Evolutionary conservation across 768 basidiomycete genomes (phyloP).

Genomic region (Mycena filopes): DNA sequence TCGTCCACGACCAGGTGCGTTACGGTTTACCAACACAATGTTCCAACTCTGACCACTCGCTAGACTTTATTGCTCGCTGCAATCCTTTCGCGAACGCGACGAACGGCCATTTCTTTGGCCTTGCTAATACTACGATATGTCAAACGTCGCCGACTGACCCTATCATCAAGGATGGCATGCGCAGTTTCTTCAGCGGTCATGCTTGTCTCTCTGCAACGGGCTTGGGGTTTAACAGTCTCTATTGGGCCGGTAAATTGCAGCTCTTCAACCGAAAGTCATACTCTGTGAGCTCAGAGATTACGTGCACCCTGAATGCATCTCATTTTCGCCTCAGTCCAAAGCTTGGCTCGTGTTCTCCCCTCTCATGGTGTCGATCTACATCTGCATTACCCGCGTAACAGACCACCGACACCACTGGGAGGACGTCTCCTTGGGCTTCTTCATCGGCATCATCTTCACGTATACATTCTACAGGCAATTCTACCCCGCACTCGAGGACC

Average conservation of each 20-base stretch:
- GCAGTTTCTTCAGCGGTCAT: conserved; percentile 43
- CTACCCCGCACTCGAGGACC: conserved; percentile 37
- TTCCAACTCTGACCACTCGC: background rate
- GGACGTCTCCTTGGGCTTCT: conserved; percentile 36
- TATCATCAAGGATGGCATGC: conserved; percentile 39
- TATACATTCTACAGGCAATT: conserved; percentile 38
- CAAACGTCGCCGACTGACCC: conserved; percentile 32
- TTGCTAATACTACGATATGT: conserved; percentile 37
- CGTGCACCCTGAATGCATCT: background rate
- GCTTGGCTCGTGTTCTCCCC: conserved; percentile 38
- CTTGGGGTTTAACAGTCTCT: conserved; percentile 35
- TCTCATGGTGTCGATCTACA: conserved; percentile 35
- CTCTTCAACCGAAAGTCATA: conserved; percentile 35
- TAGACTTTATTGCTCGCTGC: conserved; percentile 39
- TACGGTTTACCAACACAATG: background rate
- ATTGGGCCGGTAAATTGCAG: conserved; percentile 39
- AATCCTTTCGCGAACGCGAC: conserved; percentile 33
- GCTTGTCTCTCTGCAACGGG: conserved; percentile 37
- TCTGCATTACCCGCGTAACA: conserved; percentile 38
- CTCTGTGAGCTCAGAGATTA: conserved; percentile 25
- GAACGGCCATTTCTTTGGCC: conserved; percentile 36
- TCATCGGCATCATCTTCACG: conserved; percentile 30
- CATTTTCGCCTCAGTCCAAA: conserved; percentile 31
- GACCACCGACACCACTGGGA: conserved; percentile 39
- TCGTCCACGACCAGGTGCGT: conserved; percentile 37